These are phyloP conservation scores for Gastrodia elata DNA, from an alignment of 106 monocot species.

Conservation along the genomic window DNA sequence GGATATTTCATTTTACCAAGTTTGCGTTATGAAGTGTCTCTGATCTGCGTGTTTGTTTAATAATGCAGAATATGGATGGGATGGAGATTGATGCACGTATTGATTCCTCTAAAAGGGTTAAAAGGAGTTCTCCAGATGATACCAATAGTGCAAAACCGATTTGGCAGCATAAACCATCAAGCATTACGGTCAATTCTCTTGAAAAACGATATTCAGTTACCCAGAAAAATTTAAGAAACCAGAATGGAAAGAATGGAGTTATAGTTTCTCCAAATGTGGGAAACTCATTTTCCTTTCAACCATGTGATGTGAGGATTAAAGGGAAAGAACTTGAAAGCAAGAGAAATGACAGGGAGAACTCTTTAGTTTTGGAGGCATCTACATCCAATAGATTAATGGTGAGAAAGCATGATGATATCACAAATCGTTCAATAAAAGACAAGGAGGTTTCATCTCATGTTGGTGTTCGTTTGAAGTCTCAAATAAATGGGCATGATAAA, in stretches of 20 bases:
- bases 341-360: not conserved
- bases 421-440: not conserved
- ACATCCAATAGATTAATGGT: not conserved
- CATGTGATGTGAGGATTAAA: not conserved
- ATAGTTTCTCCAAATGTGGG: not conserved
- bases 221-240: not conserved
- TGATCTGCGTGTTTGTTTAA: not conserved
- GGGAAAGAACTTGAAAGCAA: not conserved
- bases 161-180: not conserved
- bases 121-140: not conserved
- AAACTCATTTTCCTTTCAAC: not conserved
- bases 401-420: not conserved
- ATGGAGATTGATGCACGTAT: not conserved
- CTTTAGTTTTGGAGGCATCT: not conserved
- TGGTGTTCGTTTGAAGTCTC: not conserved
- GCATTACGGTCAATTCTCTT: not conserved
- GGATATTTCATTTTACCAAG: not conserved
- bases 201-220: not conserved
- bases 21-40: not conserved
- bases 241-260: not conserved
- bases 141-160: not conserved
- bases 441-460: not conserved
- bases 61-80: not conserved
- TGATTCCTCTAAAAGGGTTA: not conserved
- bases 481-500: not conserved